Conservation (phyloP, 768 basidiomycete genomes). For the Lentinula sp. region DNA sequence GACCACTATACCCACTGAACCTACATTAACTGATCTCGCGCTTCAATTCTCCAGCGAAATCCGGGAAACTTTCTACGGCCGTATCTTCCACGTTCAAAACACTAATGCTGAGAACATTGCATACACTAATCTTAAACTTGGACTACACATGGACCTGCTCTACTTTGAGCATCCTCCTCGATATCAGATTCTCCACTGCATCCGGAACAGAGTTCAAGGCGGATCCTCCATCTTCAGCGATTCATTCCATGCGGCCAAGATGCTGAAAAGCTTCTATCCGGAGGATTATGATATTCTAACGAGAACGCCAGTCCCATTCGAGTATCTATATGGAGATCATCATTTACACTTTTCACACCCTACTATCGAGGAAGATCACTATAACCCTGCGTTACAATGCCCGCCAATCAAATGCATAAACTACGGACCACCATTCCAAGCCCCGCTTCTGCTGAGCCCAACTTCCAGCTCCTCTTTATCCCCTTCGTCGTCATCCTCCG, state of each 20-base stretch:
- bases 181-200: slow-evolving; percentile 88
- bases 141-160: slow-evolving; percentile 89
- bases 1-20: slow-evolving; percentile 52
- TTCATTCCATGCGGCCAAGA: slow-evolving; percentile 55
- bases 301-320: slow-evolving; percentile 69
- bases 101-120: slow-evolving; percentile 83
- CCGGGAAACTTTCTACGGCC: slow-evolving; percentile 85
- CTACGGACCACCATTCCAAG: slow-evolving; percentile 95
- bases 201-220: slow-evolving; percentile 78
- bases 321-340: slow-evolving; percentile 89
- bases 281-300: slow-evolving; percentile 54
- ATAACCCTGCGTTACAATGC: slow-evolving; percentile 11
- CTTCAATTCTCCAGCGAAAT: slow-evolving; percentile 62
- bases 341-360: slow-evolving; percentile 70
- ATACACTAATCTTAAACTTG: slow-evolving; percentile 87
- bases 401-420: slow-evolving; percentile 62
- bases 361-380: slow-evolving; percentile 51
- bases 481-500: slow-evolving; percentile 24
- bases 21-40: slow-evolving; percentile 65
- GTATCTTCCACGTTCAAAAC: slow-evolving; percentile 83
- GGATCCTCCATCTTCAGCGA: slow-evolving; percentile 89
- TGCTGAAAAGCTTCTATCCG: slow-evolving; percentile 41
- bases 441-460: slow-evolving; percentile 42
- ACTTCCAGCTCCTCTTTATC: neutral
- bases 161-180: slow-evolving; percentile 91